Base-by-base conservation (phyloP, 345 rosid species). In the Salix purpurea region DNA sequence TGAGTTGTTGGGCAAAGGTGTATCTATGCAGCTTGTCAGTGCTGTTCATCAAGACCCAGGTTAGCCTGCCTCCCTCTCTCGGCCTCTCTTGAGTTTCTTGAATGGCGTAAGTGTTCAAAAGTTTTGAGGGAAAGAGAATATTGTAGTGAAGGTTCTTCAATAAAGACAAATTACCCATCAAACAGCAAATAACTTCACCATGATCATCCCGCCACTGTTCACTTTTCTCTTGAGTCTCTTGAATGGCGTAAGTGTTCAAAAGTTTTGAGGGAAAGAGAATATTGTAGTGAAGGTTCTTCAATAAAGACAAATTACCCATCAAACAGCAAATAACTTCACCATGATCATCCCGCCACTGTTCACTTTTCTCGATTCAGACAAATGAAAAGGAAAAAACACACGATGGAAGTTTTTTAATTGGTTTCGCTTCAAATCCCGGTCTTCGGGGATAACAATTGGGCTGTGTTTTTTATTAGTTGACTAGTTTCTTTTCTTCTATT, bases 1-100 rank as follows among this genome's bases (percentile, higher is more conserved):
- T 75, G 97, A 92, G 82, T 81, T 92, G 76, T 23, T 83, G 7
- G 94, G 97, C 71, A 88, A 74, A 73, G 87, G 96, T 2, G 90
- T 92, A 48, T 85, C 94, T 70, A 21, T 92, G 39, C 94, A 90
- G 64, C 92, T 92, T 64, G 71, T 92, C 74, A 86, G 96, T 76
- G 73, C 90, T 48, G 80, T 68, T 58, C 80, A 88, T 72, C 76
- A 81, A 37, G 91, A 91, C 74, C 89, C 89, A 72, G 94, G 98
- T 94, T 19, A 61, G 80, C 69, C 14, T 69, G 37, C 71, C 71
- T 58, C 24, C 19, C 24, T 61, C 65, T 65, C 56, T 74, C 7
- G 4, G 5, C 14, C 13, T 71, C 11, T 52, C 23, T 19, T 64
- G 73, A 81, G 28, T 76, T 69, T 72, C 74, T 67, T 67, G 73